Conservation (phyloP, 345 rosid genomes). For the Hypericum perforatum region DNA sequence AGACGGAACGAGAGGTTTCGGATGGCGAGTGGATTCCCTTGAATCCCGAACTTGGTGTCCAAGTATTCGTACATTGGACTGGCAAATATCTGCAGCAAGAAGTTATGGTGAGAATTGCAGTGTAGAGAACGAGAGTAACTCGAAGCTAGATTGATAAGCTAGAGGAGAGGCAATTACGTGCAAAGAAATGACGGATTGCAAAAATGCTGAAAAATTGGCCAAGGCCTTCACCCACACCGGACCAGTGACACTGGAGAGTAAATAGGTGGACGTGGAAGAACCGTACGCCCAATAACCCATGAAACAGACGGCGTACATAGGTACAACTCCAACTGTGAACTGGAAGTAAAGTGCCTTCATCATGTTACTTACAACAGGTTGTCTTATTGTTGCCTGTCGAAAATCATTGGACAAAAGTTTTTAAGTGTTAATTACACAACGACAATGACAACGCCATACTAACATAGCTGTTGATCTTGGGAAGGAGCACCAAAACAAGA, state of each 20-base stretch:
- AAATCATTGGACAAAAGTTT: background rate
- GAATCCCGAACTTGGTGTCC: constrained; percentile 21
- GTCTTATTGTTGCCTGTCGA: constrained; percentile 24
- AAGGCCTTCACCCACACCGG: constrained; percentile 22
- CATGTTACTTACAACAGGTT: constrained; percentile 28
- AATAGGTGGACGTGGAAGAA: constrained; percentile 20
- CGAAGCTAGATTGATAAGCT: no score
- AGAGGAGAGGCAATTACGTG: constrained; percentile 11
- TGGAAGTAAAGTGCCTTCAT: constrained; percentile 23
- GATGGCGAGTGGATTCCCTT: constrained; percentile 15
- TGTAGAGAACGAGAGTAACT: background rate
- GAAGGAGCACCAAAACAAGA: no score
- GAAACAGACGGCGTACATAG: constrained; percentile 19
- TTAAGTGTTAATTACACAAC: background rate
- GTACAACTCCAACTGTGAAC: constrained; percentile 17
- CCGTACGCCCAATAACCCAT: constrained; percentile 33
- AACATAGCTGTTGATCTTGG: no score
- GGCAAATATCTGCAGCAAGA: constrained; percentile 13
- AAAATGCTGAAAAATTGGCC: constrained; percentile 17
- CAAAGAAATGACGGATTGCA: constrained; percentile 24
- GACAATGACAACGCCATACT: background rate
- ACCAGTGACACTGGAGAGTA: constrained; percentile 16
- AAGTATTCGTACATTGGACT: constrained; percentile 28
- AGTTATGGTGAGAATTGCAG: background rate
- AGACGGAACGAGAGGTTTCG: constrained; percentile 12